These are phyloP conservation scores for Lyophyllum decastes DNA, from an alignment of 768 basidiomycete species.

Conservation along the genomic window DNA sequence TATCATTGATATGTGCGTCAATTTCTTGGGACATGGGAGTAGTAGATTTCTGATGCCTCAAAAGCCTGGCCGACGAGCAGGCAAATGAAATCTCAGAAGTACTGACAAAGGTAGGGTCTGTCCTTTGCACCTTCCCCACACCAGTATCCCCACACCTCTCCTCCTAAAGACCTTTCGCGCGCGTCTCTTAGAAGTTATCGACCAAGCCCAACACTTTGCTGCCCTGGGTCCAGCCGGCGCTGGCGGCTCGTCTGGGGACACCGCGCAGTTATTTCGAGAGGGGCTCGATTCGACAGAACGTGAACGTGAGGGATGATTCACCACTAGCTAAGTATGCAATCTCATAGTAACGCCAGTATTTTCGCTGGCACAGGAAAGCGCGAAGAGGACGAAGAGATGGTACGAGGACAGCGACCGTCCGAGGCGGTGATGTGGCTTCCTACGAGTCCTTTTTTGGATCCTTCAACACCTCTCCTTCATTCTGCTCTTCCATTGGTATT, in stretches of 20 bases:
- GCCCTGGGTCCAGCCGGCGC: constrained; percentile 62
- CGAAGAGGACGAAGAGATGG: constrained; percentile 78
- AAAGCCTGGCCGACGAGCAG: constrained; percentile 76
- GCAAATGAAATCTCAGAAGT: constrained; percentile 71
- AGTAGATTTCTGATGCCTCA: neutral
- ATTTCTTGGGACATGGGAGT: neutral
- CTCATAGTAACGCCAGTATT: constrained; percentile 61
- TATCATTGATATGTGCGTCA: constrained; percentile 74
- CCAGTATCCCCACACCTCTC: neutral
- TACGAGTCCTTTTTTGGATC: constrained; percentile 32
- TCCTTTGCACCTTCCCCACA: neutral
- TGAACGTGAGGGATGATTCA: constrained; percentile 64
- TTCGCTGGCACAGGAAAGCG: constrained; percentile 80
- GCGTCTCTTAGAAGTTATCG: constrained; percentile 77
- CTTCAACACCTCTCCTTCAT: constrained; percentile 19
- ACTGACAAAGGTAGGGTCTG: constrained; percentile 58
- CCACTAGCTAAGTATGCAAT: neutral
- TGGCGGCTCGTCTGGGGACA: constrained; percentile 52
- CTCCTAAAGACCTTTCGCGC: constrained; percentile 66
- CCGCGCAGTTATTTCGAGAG: constrained; percentile 79
- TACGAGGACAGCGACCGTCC: constrained; percentile 71
- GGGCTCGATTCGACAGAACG: constrained; percentile 92
- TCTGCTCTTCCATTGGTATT: constrained; percentile 7
- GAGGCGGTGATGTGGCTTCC: constrained; percentile 38
- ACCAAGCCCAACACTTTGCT: constrained; percentile 89